A percentile compares a stretch with the other conserved stretches of the same genome.
phyloP scores from a whole-genome alignment of 441 rosid genomes.

The Adansonia madagascariensis region DNA sequence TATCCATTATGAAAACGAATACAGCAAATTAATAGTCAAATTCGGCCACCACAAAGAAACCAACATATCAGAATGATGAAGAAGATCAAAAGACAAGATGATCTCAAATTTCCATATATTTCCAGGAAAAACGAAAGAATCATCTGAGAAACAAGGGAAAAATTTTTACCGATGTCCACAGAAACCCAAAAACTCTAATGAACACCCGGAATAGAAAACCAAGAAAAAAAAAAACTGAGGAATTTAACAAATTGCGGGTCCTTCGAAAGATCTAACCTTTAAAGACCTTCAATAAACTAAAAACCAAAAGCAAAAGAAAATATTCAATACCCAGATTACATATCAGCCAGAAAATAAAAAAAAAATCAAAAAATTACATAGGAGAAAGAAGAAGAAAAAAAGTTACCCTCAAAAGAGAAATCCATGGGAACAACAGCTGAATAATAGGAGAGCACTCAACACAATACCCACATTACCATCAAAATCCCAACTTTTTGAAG shows the following conservation, averaged over 20 bases:
- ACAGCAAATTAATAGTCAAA: constrained; percentile 32
- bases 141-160: not conserved
- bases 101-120: constrained; percentile 19
- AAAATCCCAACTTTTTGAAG: constrained; percentile 45
- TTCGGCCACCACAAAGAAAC: constrained; percentile 31
- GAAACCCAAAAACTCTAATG: constrained; percentile 27
- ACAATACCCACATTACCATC: constrained; percentile 54
- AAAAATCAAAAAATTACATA: constrained; percentile 12
- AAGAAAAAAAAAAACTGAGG: constrained; percentile 7
- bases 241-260: constrained; percentile 29
- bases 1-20: constrained; percentile 23
- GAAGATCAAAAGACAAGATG: constrained; percentile 15
- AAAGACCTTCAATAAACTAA: constrained; percentile 19
- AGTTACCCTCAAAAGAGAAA: constrained; percentile 50
- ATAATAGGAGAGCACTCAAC: constrained; percentile 40
- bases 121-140: not conserved
- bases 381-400: not conserved
- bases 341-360: constrained; percentile 34
- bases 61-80: constrained; percentile 7
- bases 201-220: constrained; percentile 28
- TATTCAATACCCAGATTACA: constrained; percentile 11
- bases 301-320: not conserved
- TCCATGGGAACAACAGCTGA: constrained; percentile 44
- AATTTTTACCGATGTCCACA: not conserved
- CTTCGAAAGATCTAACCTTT: constrained; percentile 30